phyloP scores from a whole-genome alignment of 192 early-diverging fungal genomes.

The Cetraspora pellucida region DNA sequence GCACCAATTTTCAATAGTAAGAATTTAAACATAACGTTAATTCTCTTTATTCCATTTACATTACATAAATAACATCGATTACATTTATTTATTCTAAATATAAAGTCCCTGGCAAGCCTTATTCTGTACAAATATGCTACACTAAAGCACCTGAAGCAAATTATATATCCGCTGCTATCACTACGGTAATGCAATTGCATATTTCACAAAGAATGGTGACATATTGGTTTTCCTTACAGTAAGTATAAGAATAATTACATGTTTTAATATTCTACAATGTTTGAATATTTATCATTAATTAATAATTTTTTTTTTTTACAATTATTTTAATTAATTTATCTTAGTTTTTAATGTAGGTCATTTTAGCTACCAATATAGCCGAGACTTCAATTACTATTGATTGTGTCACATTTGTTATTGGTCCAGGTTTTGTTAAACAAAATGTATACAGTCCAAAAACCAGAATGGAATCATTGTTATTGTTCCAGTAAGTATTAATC shows the following conservation, averaged over 20 bases:
- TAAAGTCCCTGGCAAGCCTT: constrained; percentile 84
- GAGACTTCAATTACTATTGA: constrained; percentile 98
- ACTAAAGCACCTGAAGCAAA: constrained; percentile 97
- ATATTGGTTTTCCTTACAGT: constrained; percentile 93
- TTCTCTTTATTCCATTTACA: too few species aligned
- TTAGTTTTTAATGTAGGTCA: constrained; percentile 49
- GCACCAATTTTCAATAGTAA: constrained; percentile 84
- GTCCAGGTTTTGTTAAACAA: constrained; percentile 97
- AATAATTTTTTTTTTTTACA: too few species aligned
- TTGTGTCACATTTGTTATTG: constrained; percentile 95
- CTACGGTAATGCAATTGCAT: constrained; percentile 93
- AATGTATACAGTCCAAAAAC: constrained; percentile 91
- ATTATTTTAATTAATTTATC: neutral
- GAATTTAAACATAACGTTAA: neutral
- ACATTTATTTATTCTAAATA: neutral
- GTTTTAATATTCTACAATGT: too few species aligned
- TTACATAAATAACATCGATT: neutral
- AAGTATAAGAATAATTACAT: constrained; percentile 28
- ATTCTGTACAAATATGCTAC: constrained; percentile 92
- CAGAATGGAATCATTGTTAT: constrained; percentile 98
- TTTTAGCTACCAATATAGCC: constrained; percentile 98
- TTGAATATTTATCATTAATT: too few species aligned
- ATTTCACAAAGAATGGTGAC: constrained; percentile 84
- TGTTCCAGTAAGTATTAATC: constrained; percentile 56
- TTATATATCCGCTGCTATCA: constrained; percentile 91